A percentile compares a stretch with the other conserved stretches of the same genome.
Evolutionary conservation across 441 rosid species (phyloP).

Genomic region (Sinapis alba): DNA sequence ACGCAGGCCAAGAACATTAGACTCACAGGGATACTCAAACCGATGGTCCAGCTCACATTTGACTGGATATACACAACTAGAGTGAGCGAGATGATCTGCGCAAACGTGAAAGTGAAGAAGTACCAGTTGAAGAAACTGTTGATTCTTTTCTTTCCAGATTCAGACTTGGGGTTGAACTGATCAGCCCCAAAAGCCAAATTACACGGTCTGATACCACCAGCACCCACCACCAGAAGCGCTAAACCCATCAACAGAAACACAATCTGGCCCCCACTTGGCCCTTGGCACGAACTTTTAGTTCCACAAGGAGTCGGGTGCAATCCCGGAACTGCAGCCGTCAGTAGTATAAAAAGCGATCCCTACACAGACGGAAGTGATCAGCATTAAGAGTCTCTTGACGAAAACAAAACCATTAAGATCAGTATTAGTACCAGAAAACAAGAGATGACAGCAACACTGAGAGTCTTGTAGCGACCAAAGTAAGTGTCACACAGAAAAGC

Average conservation of each 20-base stretch:
- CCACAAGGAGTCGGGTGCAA: constrained; percentile 30
- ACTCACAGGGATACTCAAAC: constrained; percentile 30
- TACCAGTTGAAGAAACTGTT: neutral
- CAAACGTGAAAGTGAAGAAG: neutral
- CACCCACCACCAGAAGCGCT: constrained; percentile 29
- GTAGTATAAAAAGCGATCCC: constrained; percentile 31
- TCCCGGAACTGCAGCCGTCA: constrained; percentile 29
- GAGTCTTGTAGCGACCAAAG: constrained; percentile 64
- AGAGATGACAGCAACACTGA: constrained; percentile 53
- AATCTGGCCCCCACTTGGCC: constrained; percentile 29
- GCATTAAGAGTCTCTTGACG: neutral
- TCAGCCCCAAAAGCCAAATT: neutral
- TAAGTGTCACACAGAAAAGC: constrained; percentile 66
- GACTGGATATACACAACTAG: constrained; percentile 35
- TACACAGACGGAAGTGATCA: neutral
- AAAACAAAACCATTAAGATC: neutral
- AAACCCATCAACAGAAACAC: constrained; percentile 25
- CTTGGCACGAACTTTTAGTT: constrained; percentile 7
- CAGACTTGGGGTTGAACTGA: neutral
- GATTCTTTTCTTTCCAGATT: neutral
- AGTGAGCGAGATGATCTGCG: constrained; percentile 31
- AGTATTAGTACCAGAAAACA: constrained; percentile 51
- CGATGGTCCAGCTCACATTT: constrained; percentile 35
- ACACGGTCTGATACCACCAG: constrained; percentile 28
- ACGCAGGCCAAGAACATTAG: constrained; percentile 30